Percentiles rank a stretch among this genome's conserved stretches.
phyloP scores from a whole-genome alignment of 805 yeast species.

The Candida tallmaniae region DNA sequence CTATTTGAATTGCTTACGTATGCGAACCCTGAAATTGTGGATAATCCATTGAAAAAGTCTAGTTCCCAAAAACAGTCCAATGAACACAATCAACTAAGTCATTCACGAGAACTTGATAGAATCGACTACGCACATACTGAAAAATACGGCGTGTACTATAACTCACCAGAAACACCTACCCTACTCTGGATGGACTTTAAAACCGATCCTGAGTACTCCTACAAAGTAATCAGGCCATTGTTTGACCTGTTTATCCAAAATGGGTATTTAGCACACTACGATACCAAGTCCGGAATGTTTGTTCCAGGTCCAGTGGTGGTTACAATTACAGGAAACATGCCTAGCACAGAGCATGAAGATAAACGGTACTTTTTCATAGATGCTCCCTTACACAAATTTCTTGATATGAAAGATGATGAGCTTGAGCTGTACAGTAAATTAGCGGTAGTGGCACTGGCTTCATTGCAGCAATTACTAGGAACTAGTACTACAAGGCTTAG shows the following conservation, averaged over 20 bases:
- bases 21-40: slow-evolving; percentile 35
- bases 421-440: slow-evolving; percentile 20
- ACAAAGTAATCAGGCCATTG: slow-evolving; percentile 38
- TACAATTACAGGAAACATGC: slow-evolving; percentile 64
- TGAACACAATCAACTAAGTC: slow-evolving; percentile 26
- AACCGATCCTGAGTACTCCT: slow-evolving; percentile 47
- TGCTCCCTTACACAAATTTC: slow-evolving; percentile 42
- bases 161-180: slow-evolving; percentile 48
- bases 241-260: slow-evolving; percentile 45
- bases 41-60: slow-evolving; percentile 1
- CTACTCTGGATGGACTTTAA: slow-evolving; percentile 64
- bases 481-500: slow-evolving; percentile 19
- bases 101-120: too few species aligned
- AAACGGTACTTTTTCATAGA: slow-evolving; percentile 44
- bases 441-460: slow-evolving; percentile 41
- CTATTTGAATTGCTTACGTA: slow-evolving; percentile 43
- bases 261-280: slow-evolving; percentile 48
- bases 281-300: slow-evolving; percentile 27
- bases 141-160: slow-evolving; percentile 32
- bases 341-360: slow-evolving; percentile 26
- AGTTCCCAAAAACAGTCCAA: neutral
- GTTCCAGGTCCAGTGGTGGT: slow-evolving; percentile 55
- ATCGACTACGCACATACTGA: slow-evolving; percentile 2
- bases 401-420: slow-evolving; percentile 18
- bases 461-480: slow-evolving; percentile 32